Base-by-base conservation (phyloP, 2,329 filamentous ascomycete genomes). In the Fusarium sacchari region DNA sequence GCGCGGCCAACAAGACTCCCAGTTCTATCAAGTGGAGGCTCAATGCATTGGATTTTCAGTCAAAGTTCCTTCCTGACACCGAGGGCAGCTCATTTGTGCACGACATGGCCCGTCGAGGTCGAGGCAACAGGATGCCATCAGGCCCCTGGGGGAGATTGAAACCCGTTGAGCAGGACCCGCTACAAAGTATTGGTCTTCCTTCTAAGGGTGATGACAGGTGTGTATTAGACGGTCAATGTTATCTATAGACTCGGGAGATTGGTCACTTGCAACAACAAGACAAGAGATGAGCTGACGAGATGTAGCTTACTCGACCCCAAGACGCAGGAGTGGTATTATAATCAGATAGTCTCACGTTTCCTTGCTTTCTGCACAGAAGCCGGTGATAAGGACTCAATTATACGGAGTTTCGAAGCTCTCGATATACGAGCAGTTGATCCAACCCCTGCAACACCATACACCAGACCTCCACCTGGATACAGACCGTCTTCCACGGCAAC, bases 141-240 rank as follows among this genome's bases (percentile, higher is more conserved):
- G 87, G 87, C 57, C 86, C 89, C 74, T 94, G 92, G 90, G 89
- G 88, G 67, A 88, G 93, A 72, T 85, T 97, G 72, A 95, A 93
- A 81, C 92, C 93, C 18, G 88, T 92, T 68, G 89, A 92, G 49
- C 85, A 90, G 64, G 95, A 98, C 81, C 90, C 93, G 20, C 86
- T 98, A 34, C 93, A 97, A 76, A 88, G 87, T 68, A 93, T 97
- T 75, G 95, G 96, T 4, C 87, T 97, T 73, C 94, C 94, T 9
- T 97, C 95, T 5, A 98, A 97, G 80, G 96, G 96, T 59, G 96
- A 98, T 82, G 93, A 88, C 53, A 92, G 93, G 95, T 96, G 86
- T 43, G 79, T 32, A 17, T 44, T 10, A 24, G 8, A 37, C n/a
- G n/a, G 22, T 39, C 28, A 47, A 24, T 43, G 32, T 39, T n/a